Evolutionary conservation across 768 basidiomycete species (phyloP).

Genomic region (Calocybe indica): DNA sequence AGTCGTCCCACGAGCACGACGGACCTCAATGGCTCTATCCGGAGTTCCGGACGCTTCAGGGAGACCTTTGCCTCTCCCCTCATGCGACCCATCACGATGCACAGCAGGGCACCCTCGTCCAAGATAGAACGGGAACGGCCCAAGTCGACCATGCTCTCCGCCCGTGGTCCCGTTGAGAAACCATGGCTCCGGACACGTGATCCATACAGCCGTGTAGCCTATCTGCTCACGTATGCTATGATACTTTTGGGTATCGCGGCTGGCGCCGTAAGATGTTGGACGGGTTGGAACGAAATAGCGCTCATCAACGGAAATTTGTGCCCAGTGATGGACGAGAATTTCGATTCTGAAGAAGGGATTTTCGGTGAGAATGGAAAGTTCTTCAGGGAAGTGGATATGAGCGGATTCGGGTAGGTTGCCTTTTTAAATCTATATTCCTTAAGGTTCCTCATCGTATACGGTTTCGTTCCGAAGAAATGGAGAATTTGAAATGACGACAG

Average conservation of each 20-base stretch:
- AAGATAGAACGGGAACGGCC: conserved; percentile 37
- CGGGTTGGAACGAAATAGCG: conserved; percentile 49
- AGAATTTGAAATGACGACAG: conserved; percentile 86
- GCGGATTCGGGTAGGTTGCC: conserved; percentile 71
- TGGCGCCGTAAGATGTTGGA: conserved; percentile 49
- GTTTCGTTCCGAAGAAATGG: conserved; percentile 45
- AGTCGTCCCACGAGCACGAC: conserved; percentile 29
- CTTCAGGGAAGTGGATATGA: conserved; percentile 76
- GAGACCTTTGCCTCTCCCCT: conserved; percentile 57
- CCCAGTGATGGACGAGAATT: conserved; percentile 74
- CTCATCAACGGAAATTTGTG: conserved; percentile 44
- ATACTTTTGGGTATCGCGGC: conserved; percentile 51
- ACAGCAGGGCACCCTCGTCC: conserved; percentile 41
- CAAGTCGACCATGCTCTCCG: conserved; percentile 44
- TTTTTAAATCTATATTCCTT: conserved; percentile 2
- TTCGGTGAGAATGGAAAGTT: conserved; percentile 66
- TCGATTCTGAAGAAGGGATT: conserved; percentile 46
- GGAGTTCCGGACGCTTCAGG: conserved; percentile 35
- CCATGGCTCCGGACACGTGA: conserved; percentile 62
- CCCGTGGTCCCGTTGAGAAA: conserved; percentile 37
- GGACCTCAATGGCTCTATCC: conserved; percentile 21
- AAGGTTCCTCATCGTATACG: conserved; percentile 1
- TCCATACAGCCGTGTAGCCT: conserved; percentile 48
- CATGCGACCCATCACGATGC: conserved; percentile 48
- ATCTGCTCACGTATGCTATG: conserved; percentile 56